Evolutionary conservation across 495 filamentous ascomycete genomes (phyloP).

Genomic region (Aspergillus carlsbadensis): DNA sequence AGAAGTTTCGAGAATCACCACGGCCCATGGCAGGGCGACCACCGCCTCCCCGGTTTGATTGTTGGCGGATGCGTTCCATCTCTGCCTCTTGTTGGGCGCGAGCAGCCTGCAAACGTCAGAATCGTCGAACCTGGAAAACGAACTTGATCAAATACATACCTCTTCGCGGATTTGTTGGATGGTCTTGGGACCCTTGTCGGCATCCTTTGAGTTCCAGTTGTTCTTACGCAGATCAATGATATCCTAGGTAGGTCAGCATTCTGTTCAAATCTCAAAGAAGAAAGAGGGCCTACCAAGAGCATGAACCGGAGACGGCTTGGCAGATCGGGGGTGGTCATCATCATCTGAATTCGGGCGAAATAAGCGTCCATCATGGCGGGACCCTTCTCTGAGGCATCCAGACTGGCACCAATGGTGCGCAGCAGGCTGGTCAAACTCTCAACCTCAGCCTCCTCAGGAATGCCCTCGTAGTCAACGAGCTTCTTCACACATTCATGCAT

Average conservation of each 20-base stretch:
- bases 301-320: slow-evolving; percentile 91
- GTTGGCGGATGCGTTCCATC: slow-evolving; percentile 46
- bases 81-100: slow-evolving; percentile 67
- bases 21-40: slow-evolving; percentile 68
- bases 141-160: slow-evolving; percentile 43
- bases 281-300: slow-evolving; percentile 66
- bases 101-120: slow-evolving; percentile 54
- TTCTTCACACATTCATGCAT: slow-evolving; percentile 99
- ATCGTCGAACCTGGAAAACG: not conserved
- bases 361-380: slow-evolving; percentile 86
- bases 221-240: slow-evolving; percentile 75
- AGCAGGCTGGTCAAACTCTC: slow-evolving; percentile 92
- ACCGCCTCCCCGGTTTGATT: slow-evolving; percentile 50
- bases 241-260: slow-evolving; percentile 50
- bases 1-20: slow-evolving; percentile 82
- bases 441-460: slow-evolving; percentile 92
- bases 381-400: slow-evolving; percentile 80
- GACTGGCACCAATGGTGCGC: slow-evolving; percentile 81
- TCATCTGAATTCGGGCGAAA: slow-evolving; percentile 79
- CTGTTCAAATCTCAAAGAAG: not conserved
- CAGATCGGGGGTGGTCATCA: slow-evolving; percentile 73
- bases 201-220: slow-evolving; percentile 80
- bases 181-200: slow-evolving; percentile 91
- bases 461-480: slow-evolving; percentile 89
- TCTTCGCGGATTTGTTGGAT: slow-evolving; percentile 87